Conservation (phyloP, 257 asterid genomes). For the Solanum sitiens region DNA sequence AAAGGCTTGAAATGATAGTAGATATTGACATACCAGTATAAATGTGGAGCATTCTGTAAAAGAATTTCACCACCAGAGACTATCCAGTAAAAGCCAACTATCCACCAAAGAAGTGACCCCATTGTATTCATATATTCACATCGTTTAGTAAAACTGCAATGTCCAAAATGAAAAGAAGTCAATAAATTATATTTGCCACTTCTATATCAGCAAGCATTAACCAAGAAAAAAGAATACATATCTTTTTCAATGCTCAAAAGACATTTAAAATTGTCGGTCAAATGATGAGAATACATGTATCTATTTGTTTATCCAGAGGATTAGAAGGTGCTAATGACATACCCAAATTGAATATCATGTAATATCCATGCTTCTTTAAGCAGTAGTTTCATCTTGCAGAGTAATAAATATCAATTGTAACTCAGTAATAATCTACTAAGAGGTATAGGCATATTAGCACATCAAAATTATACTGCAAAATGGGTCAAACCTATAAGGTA, state of each 20-base stretch:
- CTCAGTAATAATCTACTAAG: background rate
- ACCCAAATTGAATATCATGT: background rate
- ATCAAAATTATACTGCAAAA: background rate
- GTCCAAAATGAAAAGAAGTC: slow-evolving; percentile 1
- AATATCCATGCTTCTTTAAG: background rate
- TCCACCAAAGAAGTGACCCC: slow-evolving; percentile 93
- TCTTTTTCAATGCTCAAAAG: background rate
- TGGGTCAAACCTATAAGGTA: background rate
- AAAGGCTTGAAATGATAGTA: background rate
- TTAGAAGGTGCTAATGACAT: background rate
- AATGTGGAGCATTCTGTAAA: slow-evolving; percentile 57
- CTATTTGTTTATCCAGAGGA: background rate
- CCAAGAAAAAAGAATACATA: background rate
- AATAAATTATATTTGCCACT: background rate
- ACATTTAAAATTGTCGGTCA: background rate
- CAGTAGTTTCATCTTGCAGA: background rate
- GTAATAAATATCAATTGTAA: background rate
- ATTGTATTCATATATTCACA: slow-evolving; percentile 85
- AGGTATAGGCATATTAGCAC: background rate
- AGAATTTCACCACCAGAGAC: slow-evolving; percentile 78
- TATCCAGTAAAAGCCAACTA: slow-evolving; percentile 91
- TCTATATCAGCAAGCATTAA: background rate
- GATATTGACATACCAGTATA: slow-evolving; percentile 58
- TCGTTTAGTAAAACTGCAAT: slow-evolving; percentile 51
- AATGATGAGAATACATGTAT: background rate